Conservation (phyloP, 1,284 basidiomycete species). For the Ceraceosorus guamensis region DNA sequence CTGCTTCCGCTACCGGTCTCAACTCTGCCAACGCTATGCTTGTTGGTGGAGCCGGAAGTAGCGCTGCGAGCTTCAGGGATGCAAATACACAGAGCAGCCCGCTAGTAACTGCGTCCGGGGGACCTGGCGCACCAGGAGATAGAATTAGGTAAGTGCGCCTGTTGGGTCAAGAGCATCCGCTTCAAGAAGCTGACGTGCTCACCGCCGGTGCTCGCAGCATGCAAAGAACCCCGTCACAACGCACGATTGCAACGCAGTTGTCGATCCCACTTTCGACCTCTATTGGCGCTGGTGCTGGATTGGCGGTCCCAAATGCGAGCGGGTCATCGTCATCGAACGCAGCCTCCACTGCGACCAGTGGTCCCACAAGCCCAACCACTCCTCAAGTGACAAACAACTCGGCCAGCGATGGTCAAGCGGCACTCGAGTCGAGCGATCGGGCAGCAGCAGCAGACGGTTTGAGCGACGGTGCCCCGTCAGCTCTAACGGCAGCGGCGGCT, state of each 20-base stretch:
- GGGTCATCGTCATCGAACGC: too few species aligned
- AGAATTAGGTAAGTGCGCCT: constrained; percentile 11
- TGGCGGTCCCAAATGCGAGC: too few species aligned
- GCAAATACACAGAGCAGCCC: background rate
- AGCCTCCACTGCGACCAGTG: too few species aligned
- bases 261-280: constrained; percentile 32
- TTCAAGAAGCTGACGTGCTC: constrained; percentile 14
- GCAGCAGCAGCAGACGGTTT: too few species aligned
- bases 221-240: constrained; percentile 35
- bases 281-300: background rate
- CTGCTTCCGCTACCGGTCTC: constrained; percentile 27
- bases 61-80: background rate
- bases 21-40: constrained; percentile 34
- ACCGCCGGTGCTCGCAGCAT: constrained; percentile 22
- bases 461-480: too few species aligned
- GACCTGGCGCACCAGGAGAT: constrained; percentile 11
- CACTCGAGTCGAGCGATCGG: too few species aligned
- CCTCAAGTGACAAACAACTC: too few species aligned
- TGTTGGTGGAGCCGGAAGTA: too few species aligned
- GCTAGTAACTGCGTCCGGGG: background rate
- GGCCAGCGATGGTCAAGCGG: too few species aligned
- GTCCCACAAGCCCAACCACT: too few species aligned
- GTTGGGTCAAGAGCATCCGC: background rate
- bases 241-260: constrained; percentile 37
- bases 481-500: too few species aligned